These are phyloP conservation scores for Saccharomycopsis capsularis DNA, from an alignment of 805 yeast species.

Conservation along the genomic window DNA sequence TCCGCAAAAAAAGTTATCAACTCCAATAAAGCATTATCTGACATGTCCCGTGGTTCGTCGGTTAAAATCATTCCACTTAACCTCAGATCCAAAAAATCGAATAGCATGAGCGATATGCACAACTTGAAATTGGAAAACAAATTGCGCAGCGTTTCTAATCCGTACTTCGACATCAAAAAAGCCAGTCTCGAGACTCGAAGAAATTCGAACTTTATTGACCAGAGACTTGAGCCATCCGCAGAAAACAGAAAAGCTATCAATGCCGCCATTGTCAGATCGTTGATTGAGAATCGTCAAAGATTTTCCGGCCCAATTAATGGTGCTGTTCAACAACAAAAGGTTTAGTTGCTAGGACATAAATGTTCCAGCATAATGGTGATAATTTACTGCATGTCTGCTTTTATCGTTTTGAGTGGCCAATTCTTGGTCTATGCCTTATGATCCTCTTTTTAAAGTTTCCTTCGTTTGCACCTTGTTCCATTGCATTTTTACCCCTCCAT, in stretches of 20 bases:
- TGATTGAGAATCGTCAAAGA: constrained; percentile 14
- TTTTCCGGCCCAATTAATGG: neutral
- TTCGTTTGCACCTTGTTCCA: neutral
- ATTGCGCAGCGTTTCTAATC: constrained; percentile 1
- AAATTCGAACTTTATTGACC: neutral
- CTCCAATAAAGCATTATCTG: constrained; percentile 9
- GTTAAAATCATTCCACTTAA: constrained; percentile 1
- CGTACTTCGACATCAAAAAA: neutral
- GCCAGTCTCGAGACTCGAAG: no score
- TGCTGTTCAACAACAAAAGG: neutral
- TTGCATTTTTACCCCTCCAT: neutral
- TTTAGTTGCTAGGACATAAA: neutral
- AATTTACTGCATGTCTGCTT: neutral
- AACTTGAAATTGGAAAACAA: constrained; percentile 16
- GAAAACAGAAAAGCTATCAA: constrained; percentile 19
- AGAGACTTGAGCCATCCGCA: constrained; percentile 12
- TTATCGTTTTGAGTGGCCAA: no score
- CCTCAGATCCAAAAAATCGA: constrained; percentile 4
- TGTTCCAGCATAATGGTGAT: neutral
- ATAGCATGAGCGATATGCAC: constrained; percentile 15
- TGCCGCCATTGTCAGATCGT: constrained; percentile 16
- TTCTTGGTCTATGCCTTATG: no score
- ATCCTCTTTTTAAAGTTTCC: no score
- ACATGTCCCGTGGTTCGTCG: constrained; percentile 7
- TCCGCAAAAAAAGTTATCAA: neutral